Evolutionary conservation across 768 basidiomycete species (phyloP).

Genomic region (Lactarius sanguifluus): DNA sequence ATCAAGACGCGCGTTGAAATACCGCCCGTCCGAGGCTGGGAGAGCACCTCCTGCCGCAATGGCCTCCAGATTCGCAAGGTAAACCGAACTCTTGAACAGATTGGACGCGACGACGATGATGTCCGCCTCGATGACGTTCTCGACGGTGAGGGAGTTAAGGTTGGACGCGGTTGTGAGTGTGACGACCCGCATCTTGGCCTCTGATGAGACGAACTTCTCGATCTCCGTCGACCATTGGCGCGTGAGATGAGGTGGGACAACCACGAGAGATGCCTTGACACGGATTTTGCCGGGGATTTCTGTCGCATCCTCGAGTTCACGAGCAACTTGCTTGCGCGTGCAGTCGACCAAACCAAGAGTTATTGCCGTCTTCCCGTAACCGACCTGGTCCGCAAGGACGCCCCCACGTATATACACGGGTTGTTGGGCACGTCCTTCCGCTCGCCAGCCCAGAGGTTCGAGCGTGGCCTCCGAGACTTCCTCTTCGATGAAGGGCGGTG

Average conservation of each 20-base stretch:
- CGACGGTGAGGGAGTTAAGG: slow-evolving; percentile 69
- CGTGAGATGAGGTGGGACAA: slow-evolving; percentile 89
- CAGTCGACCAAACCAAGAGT: slow-evolving; percentile 87
- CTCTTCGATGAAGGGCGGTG: slow-evolving; percentile 83
- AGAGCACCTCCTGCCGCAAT: slow-evolving; percentile 68
- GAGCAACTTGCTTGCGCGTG: slow-evolving; percentile 51
- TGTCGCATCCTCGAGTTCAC: slow-evolving; percentile 55
- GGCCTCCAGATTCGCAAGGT: slow-evolving; percentile 71
- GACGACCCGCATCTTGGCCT: slow-evolving; percentile 56
- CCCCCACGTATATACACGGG: slow-evolving; percentile 78
- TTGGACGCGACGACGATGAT: slow-evolving; percentile 84
- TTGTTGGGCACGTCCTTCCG: slow-evolving; percentile 86
- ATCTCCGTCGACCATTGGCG: slow-evolving; percentile 90
- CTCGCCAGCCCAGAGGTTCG: slow-evolving; percentile 86
- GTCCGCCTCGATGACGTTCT: slow-evolving; percentile 77
- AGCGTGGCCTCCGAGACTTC: slow-evolving; percentile 91
- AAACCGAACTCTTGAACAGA: slow-evolving; percentile 77
- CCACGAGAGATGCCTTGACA: slow-evolving; percentile 76
- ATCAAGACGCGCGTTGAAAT: slow-evolving; percentile 83
- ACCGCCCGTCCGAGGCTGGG: slow-evolving; percentile 73
- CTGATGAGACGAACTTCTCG: slow-evolving; percentile 66
- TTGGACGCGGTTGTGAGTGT: slow-evolving; percentile 67
- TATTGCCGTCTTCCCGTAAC: slow-evolving; percentile 96
- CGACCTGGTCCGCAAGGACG: slow-evolving; percentile 93
- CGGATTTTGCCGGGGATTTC: slow-evolving; percentile 61